Base-by-base conservation (phyloP, 2,329 filamentous ascomycete species). In the Pleomassaria siparia region DNA sequence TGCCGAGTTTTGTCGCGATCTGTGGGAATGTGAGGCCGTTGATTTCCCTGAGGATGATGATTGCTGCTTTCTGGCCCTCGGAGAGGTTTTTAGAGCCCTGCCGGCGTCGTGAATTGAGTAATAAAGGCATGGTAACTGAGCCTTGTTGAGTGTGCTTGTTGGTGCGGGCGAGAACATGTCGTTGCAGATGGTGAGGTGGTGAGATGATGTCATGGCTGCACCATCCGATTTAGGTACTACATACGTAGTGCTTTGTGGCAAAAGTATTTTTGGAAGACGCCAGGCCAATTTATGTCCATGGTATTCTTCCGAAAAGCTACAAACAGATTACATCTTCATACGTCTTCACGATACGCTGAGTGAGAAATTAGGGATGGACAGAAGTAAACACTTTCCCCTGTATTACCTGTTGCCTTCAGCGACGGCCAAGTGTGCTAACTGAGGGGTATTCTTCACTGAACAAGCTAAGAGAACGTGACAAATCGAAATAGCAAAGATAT, bases 131-230 rank as follows among this genome's bases (percentile, higher is more conserved):
- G n/a, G n/a, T n/a, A n/a, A n/a, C n/a, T n/a, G n/a, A 24, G 18
- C 35, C 35, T 37, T 13, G 35, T 24, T 37, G 8, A 6, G 10
- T 8, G 18, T 37, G 18, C n/a, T 37, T 37, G 35, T 37, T 22
- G 13, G 4, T 5, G 4, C 5, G 32, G n/a, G 5, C 8, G n/a
- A 30, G 20, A 18, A 10, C 22, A 41, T 18, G 15, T 15, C n/a
- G 39, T 37, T 24, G 35, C 29, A 16, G 29, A 36, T 37, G 8
- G 44, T 41, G 25, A 46, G 36, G 37, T n/a, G n/a, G n/a, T 42
- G 29, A 43, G 29, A 47, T 42, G 37, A 25, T n/a, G 20, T 28
- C 16, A 28, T 39, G 21, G 44, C 44, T 47, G 37, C 37, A 30
- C 44, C 29, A 46, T 24, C 15, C 29, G 20, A 29, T 32, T 18